Evolutionary conservation across 371 early-diverging fungal species (phyloP).

Genomic region (Nematocida homosporus): DNA sequence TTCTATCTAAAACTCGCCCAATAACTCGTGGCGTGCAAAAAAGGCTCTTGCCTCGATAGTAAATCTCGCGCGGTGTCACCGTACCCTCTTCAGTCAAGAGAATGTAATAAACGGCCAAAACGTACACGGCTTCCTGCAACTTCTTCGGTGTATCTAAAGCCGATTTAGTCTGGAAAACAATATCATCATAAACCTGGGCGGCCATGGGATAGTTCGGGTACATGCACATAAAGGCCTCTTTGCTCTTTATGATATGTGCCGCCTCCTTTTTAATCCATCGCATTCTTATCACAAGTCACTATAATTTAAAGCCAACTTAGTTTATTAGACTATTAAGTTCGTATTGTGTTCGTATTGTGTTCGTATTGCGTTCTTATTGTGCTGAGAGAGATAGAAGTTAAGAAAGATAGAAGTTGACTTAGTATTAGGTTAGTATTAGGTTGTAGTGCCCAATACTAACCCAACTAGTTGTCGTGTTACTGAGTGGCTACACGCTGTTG

Average conservation of each 20-base stretch:
- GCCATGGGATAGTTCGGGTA: neutral
- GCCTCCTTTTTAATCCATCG: neutral
- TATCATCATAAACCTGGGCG: conserved; percentile 18
- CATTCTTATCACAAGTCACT: no score
- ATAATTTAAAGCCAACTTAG: neutral
- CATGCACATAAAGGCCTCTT: conserved; percentile 6
- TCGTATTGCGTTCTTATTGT: no score
- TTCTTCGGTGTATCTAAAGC: neutral
- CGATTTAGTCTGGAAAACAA: neutral
- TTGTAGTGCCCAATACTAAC: no score
- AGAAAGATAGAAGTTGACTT: no score
- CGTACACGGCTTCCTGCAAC: neutral
- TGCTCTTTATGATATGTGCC: conserved; percentile 5
- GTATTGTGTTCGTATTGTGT: no score
- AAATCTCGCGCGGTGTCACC: conserved; percentile 62
- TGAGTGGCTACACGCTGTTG: no score
- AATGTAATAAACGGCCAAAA: conserved; percentile 43
- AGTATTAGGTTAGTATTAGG: no score
- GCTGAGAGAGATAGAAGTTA: no score
- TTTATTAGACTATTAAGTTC: no score
- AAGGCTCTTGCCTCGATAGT: conserved; percentile 54
- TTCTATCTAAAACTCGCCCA: conserved; percentile 36
- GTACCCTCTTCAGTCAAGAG: conserved; percentile 4
- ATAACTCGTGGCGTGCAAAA: conserved; percentile 57
- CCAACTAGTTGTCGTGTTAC: no score